phyloP scores from a whole-genome alignment of 768 basidiomycete genomes.

The Russula lepida region DNA sequence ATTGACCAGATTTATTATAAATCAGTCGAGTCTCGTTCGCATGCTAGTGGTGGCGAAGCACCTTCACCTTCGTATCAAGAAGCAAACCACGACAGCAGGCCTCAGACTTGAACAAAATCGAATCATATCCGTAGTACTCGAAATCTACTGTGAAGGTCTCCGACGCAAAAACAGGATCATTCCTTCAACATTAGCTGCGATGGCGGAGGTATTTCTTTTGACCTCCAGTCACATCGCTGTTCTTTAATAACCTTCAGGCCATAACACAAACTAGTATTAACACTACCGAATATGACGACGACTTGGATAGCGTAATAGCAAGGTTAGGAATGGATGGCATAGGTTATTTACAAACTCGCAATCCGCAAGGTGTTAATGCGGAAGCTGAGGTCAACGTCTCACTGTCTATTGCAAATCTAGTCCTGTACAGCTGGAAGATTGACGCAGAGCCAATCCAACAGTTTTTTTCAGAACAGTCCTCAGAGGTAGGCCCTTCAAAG shows the following conservation, averaged over 20 bases:
- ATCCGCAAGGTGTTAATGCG: conserved; percentile 29
- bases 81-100: conserved; percentile 2
- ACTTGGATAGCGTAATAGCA: conserved; percentile 1
- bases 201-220: conserved; percentile 43
- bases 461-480: conserved; percentile 29
- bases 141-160: conserved; percentile 45
- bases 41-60: conserved; percentile 42
- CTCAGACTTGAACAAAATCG: conserved; percentile 14
- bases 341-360: conserved; percentile 25
- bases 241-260: conserved; percentile 20
- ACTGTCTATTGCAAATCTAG: conserved; percentile 41
- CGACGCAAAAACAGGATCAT: conserved; percentile 44
- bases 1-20: conserved; percentile 43
- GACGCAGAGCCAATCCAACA: conserved; percentile 37
- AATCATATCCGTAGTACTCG: conserved; percentile 27
- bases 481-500: neutral
- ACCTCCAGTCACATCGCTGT: neutral
- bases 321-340: conserved; percentile 16
- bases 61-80: conserved; percentile 29
- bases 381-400: conserved; percentile 47
- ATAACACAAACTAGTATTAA: conserved; percentile 28
- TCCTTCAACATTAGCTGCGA: conserved; percentile 40
- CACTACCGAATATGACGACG: conserved; percentile 6
- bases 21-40: conserved; percentile 34
- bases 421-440: conserved; percentile 38